A percentile compares a stretch with the other conserved stretches of the same genome.
Conservation (phyloP, 2,329 filamentous ascomycete genomes). For the Herpotrichia juniperi region DNA sequence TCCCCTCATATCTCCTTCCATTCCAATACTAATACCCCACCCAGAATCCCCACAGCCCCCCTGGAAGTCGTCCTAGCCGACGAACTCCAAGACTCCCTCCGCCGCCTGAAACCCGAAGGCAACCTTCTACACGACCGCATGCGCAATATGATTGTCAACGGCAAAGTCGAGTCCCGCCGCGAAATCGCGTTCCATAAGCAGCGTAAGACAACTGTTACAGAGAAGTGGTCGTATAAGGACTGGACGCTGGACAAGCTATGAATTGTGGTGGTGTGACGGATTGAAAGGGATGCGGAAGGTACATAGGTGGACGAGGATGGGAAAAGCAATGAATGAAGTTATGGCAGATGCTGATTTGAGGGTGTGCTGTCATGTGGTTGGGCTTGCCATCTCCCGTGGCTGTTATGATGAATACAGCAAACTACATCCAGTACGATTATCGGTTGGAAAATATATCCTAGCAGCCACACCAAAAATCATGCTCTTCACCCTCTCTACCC, state of each 20-base stretch:
- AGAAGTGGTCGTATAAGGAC: constrained; percentile 99
- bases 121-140: constrained; percentile 93
- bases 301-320: too few species aligned
- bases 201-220: constrained; percentile 78
- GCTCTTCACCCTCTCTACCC: too few species aligned
- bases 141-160: constrained; percentile 83
- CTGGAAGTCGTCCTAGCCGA: constrained; percentile 58
- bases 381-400: too few species aligned
- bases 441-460: too few species aligned
- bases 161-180: constrained; percentile 84
- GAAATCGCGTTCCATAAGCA: constrained; percentile 82
- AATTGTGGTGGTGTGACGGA: background rate
- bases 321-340: too few species aligned
- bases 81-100: constrained; percentile 57
- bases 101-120: constrained; percentile 81
- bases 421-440: too few species aligned
- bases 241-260: constrained; percentile 63
- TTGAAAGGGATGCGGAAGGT: too few species aligned
- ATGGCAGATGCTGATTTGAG: too few species aligned
- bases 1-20: background rate
- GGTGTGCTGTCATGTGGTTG: too few species aligned
- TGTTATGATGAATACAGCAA: too few species aligned
- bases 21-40: background rate
- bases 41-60: constrained; percentile 70
- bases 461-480: too few species aligned